Base-by-base conservation (phyloP, 345 rosid genomes). In the Populus tremula region DNA sequence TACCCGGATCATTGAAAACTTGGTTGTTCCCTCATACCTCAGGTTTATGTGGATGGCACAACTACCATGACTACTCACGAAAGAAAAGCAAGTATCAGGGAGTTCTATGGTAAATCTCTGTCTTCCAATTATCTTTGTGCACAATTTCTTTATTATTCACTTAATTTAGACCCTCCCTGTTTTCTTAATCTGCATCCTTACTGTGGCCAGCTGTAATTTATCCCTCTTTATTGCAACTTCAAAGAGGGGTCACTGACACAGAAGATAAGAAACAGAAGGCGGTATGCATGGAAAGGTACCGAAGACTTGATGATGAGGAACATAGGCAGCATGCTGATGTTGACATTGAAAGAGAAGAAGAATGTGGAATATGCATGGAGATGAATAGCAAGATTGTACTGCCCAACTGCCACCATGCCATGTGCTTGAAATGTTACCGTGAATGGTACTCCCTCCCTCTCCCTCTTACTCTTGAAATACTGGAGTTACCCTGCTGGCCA, bases 51-150 rank as follows among this genome's bases (percentile, higher is more conserved):
- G 61, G 94, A 89, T 84, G 94, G 94, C 53, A 89, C 89, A 8
- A 86, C 93, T 20, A 89, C 98, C 17, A 89, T 94, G 96, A 89
- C 95, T 35, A 91, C 90, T 75, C 82, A 91, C 72, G 97, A 92
- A 82, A 89, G 97, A 84, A 91, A 88, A 85, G 97, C 97, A 18
- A 94, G 93, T 74, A 79, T 94, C 38, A 82, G 85, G 78, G 96
- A 91, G 74, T 91, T 91, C 79, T 91, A 90, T 80, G 96, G 96
- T 91, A 76, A 50, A 65, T 23, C 43, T 72, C 25, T 2, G 4
- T n/a, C 25, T 43, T 62, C 53, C 39, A 47, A 56, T 35, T 73
- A 35, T 41, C 59, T 74, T 38, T 9, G 0, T 27, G 21, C 49
- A 11, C 20, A 17, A 72, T 20, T 53, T 66, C 53, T 18, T 50